Evolutionary conservation across 768 basidiomycete genomes (phyloP), one percentile per base, ranked within the genome.

Genomic region (Pisolithus sp.): DNA sequence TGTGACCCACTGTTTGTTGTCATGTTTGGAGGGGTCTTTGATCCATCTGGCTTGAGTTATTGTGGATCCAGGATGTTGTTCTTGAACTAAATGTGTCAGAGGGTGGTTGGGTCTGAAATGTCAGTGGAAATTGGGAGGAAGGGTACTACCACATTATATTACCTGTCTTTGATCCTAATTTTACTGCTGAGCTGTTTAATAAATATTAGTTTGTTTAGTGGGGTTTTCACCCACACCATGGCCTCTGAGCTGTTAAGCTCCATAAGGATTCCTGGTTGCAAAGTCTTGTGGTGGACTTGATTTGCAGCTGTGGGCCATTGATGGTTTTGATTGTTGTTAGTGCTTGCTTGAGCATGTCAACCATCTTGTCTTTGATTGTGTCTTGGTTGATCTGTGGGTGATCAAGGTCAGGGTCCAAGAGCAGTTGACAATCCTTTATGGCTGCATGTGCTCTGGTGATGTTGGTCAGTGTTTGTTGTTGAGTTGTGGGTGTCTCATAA

Each of bases 41-140:
- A 71, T 62, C 59, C 55, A 73, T 7, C 55, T 46, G 2, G 60
- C 61, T 4, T 24, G 18, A 0, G 34, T 23, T 1, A 70, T 55
- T 4, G 40, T 23, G 0, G 52, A 50, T 0, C 21, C 5, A 21
- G 24, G 0, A 65, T 36, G 20, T 40, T 40, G 24, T 56, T 65
- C n/a, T 53, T 52, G 0, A 41, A 12, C 31, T 68, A 65, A 0
- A 62, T 36, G 6, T 5, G 20, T 0, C 41, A n/a, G 5, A 58
- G 34, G 0, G 26, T 48, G 1, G 28, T 21, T 4, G 49, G 31
- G 5, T 40, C 12, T 15, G 18, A 39, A 0, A 59, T 55, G 41
- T 56, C 47, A 43, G 62, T 59, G 0, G 49, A 21, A 0, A 57
- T 51, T 1, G 66, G 63, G 0, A 70, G 61, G 24, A 52, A 63